These are phyloP conservation scores for Beauveria sp. DNA, from an alignment of 2,329 filamentous ascomycete genomes.

Conservation along the genomic window DNA sequence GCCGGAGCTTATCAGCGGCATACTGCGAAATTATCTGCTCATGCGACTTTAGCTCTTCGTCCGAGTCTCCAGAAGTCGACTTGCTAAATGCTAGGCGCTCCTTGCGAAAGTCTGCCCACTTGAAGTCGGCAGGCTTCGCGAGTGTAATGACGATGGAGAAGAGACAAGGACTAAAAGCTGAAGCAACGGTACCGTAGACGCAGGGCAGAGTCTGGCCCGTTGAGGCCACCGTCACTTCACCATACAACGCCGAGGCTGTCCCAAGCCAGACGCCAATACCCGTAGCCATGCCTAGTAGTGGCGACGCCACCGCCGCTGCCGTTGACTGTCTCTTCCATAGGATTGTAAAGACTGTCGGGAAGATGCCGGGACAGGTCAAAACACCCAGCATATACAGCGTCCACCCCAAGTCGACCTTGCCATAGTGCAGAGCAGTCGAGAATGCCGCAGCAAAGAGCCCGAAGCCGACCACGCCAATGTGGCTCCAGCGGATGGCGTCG, in stretches of 20 bases:
- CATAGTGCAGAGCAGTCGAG: conserved; percentile 45
- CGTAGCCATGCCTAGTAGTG: conserved; percentile 41
- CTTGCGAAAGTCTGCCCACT: conserved; percentile 33
- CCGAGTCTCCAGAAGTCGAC: conserved; percentile 11
- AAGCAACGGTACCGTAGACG: conserved; percentile 45
- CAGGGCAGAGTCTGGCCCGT: conserved; percentile 43
- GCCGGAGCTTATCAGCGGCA: conserved; percentile 23
- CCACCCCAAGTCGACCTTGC: conserved; percentile 46
- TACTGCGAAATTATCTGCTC: conserved; percentile 21
- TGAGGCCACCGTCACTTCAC: conserved; percentile 37
- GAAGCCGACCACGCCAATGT: conserved; percentile 46
- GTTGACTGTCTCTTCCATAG: conserved; percentile 44
- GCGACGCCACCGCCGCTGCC: conserved; percentile 40
- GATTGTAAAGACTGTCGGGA: conserved; percentile 45
- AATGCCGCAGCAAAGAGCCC: conserved; percentile 43
- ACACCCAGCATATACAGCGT: conserved; percentile 48
- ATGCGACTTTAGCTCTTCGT: conserved; percentile 17
- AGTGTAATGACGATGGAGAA: conserved; percentile 41
- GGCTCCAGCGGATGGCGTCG: conserved; percentile 43
- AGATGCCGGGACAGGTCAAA: conserved; percentile 44
- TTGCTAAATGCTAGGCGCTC: conserved; percentile 32
- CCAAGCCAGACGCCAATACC: conserved; percentile 47
- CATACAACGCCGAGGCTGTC: conserved; percentile 36
- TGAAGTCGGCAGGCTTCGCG: conserved; percentile 32
- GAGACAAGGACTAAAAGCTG: conserved; percentile 31